phyloP scores from a whole-genome alignment of 176 grass and related monocot genomes.

The Elymus sibiricus region DNA sequence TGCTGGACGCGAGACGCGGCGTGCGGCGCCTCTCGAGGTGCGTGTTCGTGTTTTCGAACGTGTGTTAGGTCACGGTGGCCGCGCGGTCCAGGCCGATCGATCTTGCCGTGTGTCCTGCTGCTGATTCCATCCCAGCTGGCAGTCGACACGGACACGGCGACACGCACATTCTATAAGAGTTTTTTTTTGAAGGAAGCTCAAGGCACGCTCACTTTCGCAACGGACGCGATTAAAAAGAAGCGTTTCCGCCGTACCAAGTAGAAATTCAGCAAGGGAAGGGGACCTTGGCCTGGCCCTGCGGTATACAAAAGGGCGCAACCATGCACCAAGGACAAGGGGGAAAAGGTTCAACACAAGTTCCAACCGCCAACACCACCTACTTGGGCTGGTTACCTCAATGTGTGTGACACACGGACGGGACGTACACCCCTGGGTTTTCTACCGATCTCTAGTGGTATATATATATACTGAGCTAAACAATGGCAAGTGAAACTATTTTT shows the following conservation, averaged over 20 bases:
- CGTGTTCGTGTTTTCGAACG: too few relatives aligned
- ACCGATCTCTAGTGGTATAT: neutral
- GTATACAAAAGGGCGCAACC: neutral
- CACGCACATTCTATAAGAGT: neutral
- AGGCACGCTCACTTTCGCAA: neutral
- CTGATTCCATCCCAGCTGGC: neutral
- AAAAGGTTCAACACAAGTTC: constrained; percentile 18
- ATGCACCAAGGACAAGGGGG: neutral
- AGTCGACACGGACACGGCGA: neutral
- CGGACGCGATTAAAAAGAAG: neutral
- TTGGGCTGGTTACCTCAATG: neutral
- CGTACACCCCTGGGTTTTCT: neutral
- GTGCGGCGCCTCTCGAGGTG: too few relatives aligned
- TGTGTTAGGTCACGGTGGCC: too few relatives aligned
- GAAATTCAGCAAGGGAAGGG: too few relatives aligned
- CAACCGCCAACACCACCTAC: neutral
- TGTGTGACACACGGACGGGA: neutral
- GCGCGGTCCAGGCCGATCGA: too few relatives aligned
- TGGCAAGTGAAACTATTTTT: too few relatives aligned
- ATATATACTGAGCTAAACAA: too few relatives aligned
- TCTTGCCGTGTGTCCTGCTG: too few relatives aligned
- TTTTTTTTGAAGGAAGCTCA: too few relatives aligned
- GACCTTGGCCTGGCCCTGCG: too few relatives aligned
- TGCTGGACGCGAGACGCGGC: too few relatives aligned
- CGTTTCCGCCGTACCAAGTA: too few relatives aligned